Percentiles rank a stretch among this genome's conserved stretches.
These are phyloP conservation scores for Penstemon newberryi DNA, from an alignment of 257 asterid genomes.

Conservation along the genomic window DNA sequence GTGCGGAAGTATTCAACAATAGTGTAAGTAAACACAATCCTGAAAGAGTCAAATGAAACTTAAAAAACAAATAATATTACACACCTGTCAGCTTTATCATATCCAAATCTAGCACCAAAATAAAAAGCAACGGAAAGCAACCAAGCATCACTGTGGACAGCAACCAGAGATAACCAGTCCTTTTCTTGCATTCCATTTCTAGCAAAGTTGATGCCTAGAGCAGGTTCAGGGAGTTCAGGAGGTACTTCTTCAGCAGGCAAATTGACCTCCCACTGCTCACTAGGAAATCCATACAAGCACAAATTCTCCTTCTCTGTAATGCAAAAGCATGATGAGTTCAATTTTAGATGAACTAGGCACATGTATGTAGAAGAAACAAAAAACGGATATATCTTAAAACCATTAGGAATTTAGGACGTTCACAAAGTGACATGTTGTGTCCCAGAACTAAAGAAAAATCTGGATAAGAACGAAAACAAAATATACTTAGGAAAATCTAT, in stretches of 20 bases:
- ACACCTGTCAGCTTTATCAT: slow-evolving; percentile 58
- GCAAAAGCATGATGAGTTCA: slow-evolving; percentile 26
- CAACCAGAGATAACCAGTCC: slow-evolving; percentile 66
- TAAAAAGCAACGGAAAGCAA: slow-evolving; percentile 58
- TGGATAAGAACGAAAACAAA: not conserved
- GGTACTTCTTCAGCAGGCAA: slow-evolving; percentile 71
- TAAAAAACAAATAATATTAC: slow-evolving; percentile 8
- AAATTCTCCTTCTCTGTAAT: slow-evolving; percentile 60
- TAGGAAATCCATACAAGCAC: slow-evolving; percentile 61
- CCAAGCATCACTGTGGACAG: slow-evolving; percentile 71
- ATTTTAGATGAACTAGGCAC: slow-evolving; percentile 18
- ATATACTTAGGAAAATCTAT: not conserved
- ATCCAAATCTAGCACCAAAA: slow-evolving; percentile 63
- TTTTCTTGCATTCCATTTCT: slow-evolving; percentile 64
- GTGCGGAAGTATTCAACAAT: not conserved
- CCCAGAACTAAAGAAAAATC: not conserved
- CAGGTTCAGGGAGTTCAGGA: slow-evolving; percentile 70
- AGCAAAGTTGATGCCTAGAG: slow-evolving; percentile 69
- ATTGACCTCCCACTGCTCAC: slow-evolving; percentile 64
- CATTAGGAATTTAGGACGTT: not conserved
- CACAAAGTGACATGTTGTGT: not conserved
- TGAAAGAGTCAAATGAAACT: not conserved
- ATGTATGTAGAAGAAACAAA: not conserved
- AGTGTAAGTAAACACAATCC: not conserved
- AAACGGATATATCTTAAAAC: not conserved